Evolutionary conservation across 2,329 filamentous ascomycete species (phyloP).

Genomic region (Dothideomycetes sp.): DNA sequence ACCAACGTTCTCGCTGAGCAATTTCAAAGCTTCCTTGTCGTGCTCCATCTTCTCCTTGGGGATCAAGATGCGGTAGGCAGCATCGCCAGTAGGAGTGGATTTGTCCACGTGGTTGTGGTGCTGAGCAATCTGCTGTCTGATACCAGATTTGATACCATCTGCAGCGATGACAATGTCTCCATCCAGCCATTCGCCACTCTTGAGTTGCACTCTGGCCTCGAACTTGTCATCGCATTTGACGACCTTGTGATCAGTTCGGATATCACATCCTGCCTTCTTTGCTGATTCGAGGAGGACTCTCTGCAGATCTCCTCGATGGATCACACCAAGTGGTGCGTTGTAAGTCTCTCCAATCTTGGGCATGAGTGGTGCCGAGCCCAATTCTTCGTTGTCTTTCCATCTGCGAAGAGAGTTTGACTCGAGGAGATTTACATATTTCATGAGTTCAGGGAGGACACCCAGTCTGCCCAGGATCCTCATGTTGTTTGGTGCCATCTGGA

Average conservation of each 20-base stretch:
- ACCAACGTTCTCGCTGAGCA: conserved; percentile 7
- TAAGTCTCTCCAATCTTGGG: conserved; percentile 8
- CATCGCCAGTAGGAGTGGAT: conserved; percentile 39
- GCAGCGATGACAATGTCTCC: conserved; percentile 42
- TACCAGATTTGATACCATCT: conserved; percentile 43
- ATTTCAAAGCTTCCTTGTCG: conserved; percentile 18
- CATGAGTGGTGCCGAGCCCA: conserved; percentile 10
- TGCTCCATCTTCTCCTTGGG: conserved; percentile 32
- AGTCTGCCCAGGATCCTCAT: conserved; percentile 35
- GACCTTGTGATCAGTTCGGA: conserved; percentile 22
- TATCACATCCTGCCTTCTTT: conserved; percentile 28
- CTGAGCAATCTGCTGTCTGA: conserved; percentile 31
- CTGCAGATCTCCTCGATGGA: conserved; percentile 42
- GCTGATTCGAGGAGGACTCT: conserved; percentile 34
- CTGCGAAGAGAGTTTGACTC: conserved; percentile 8
- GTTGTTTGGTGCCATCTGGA: conserved; percentile 38
- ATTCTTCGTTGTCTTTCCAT: conserved; percentile 9
- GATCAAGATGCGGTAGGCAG: conserved; percentile 45
- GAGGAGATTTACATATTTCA: conserved; percentile 28
- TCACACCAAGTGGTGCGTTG: conserved; percentile 39
- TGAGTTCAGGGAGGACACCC: conserved; percentile 33
- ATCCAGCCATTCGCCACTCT: conserved; percentile 18
- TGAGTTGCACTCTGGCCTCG: conserved; percentile 10
- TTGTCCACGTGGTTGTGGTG: conserved; percentile 26
- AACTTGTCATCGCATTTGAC: conserved; percentile 11